Evolutionary conservation across 345 rosid genomes (phyloP).

Genomic region (Eucalyptus guilfoylei): DNA sequence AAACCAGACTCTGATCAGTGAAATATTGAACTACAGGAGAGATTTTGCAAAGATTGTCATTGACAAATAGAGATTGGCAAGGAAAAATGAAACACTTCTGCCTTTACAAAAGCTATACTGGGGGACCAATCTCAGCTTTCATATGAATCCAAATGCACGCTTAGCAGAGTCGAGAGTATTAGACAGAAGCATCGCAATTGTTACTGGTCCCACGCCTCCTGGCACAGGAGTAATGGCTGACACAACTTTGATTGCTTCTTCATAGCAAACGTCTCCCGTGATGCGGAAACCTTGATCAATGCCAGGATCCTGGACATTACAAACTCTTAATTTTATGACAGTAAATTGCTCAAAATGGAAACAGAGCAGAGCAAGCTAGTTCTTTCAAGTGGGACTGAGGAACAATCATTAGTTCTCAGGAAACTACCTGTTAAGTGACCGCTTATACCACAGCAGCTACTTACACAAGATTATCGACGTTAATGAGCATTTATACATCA

Average conservation of each 20-base stretch:
- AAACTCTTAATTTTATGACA: background rate
- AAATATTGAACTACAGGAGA: background rate
- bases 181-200: constrained; percentile 15
- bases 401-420: background rate
- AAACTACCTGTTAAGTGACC: background rate
- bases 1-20: background rate
- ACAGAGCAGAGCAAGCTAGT: background rate
- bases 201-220: constrained; percentile 11
- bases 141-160: background rate
- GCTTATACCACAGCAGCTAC: background rate
- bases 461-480: background rate
- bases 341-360: background rate
- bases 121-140: background rate
- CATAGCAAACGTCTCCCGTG: constrained; percentile 13
- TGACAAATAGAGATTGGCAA: background rate
- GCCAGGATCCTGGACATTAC: background rate
- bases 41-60: background rate
- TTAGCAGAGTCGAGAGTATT: constrained; percentile 18
- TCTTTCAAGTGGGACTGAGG: background rate
- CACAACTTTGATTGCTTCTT: constrained; percentile 8
- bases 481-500: background rate
- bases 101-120: background rate
- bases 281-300: background rate
- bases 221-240: constrained; percentile 18
- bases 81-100: background rate